phyloP scores from a whole-genome alignment of 2,329 filamentous ascomycete genomes.

The Fusarium nelsonii region DNA sequence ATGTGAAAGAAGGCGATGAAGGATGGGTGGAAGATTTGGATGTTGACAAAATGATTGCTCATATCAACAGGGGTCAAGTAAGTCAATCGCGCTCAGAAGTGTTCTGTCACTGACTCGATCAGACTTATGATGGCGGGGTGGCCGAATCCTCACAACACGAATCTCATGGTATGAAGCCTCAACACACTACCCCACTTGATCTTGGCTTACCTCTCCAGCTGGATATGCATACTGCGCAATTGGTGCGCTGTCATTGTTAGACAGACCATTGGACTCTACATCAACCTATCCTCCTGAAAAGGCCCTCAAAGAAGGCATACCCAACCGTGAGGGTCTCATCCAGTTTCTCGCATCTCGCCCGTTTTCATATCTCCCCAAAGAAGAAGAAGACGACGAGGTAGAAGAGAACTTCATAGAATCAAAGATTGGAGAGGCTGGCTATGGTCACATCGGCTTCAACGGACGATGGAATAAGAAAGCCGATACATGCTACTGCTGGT shows the following conservation, averaged over 20 bases:
- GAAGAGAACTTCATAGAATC: slow-evolving; percentile 56
- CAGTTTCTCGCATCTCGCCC: slow-evolving; percentile 75
- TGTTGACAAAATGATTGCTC: slow-evolving; percentile 74
- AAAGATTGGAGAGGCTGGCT: slow-evolving; percentile 51
- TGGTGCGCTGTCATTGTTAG: slow-evolving; percentile 80
- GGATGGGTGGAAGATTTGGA: slow-evolving; percentile 78
- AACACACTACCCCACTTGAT: neutral
- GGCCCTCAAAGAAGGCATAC: slow-evolving; percentile 54
- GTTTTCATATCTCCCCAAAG: slow-evolving; percentile 67
- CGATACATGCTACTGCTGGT: slow-evolving; percentile 97
- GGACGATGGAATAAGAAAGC: slow-evolving; percentile 91
- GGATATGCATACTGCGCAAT: slow-evolving; percentile 94
- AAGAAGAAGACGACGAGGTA: slow-evolving; percentile 61
- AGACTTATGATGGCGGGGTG: slow-evolving; percentile 89
- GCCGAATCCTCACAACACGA: slow-evolving; percentile 83
- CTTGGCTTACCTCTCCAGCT: slow-evolving; percentile 60
- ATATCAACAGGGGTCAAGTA: slow-evolving; percentile 75
- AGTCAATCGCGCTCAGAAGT: neutral
- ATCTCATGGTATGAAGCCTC: slow-evolving; percentile 74
- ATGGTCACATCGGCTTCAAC: slow-evolving; percentile 80
- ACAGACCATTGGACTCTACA: slow-evolving; percentile 63
- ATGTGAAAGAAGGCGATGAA: slow-evolving; percentile 61
- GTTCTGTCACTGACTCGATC: slow-evolving; percentile 26
- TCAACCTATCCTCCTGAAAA: slow-evolving; percentile 29
- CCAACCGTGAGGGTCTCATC: slow-evolving; percentile 51